phyloP scores from a whole-genome alignment of 2,329 filamentous ascomycete genomes.

The Ophiocordyceps polyrhachis-furcata region DNA sequence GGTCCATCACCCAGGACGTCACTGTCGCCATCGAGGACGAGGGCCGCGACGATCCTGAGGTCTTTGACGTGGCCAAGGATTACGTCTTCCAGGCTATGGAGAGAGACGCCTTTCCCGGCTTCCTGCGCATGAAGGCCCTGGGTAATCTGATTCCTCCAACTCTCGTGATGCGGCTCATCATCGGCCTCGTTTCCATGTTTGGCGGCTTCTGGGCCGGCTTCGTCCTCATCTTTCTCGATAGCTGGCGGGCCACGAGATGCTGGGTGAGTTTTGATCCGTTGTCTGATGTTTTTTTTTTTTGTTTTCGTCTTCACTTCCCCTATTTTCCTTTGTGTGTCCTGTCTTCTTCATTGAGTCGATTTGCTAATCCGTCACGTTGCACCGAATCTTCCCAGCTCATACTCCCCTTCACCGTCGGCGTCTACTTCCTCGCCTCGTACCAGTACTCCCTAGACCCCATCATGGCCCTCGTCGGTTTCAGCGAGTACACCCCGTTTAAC shows the following conservation, averaged over 20 bases:
- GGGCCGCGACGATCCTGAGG: conserved; percentile 84
- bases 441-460: conserved; percentile 92
- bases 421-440: conserved; percentile 78
- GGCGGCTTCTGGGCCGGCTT: conserved; percentile 89
- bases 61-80: conserved; percentile 95
- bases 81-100: conserved; percentile 99
- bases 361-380: conserved; percentile 5
- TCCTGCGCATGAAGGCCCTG: conserved; percentile 82
- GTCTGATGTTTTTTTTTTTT: not conserved
- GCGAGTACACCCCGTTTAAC: conserved; percentile 91
- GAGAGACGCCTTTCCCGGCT: conserved; percentile 94
- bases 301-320: no score
- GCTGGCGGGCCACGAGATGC: conserved; percentile 52
- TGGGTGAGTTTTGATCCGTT: conserved; percentile 47
- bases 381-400: conserved; percentile 32
- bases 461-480: conserved; percentile 72
- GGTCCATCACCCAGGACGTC: conserved; percentile 70
- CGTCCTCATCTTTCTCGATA: conserved; percentile 77
- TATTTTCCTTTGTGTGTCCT: not conserved
- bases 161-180: conserved; percentile 65
- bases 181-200: conserved; percentile 70
- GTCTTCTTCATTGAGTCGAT: not conserved
- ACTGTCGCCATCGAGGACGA: conserved; percentile 78
- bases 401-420: conserved; percentile 75
- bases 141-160: conserved; percentile 90